Evolutionary conservation across 306 rosid species (phyloP).

Genomic region (Cajanus cajan): DNA sequence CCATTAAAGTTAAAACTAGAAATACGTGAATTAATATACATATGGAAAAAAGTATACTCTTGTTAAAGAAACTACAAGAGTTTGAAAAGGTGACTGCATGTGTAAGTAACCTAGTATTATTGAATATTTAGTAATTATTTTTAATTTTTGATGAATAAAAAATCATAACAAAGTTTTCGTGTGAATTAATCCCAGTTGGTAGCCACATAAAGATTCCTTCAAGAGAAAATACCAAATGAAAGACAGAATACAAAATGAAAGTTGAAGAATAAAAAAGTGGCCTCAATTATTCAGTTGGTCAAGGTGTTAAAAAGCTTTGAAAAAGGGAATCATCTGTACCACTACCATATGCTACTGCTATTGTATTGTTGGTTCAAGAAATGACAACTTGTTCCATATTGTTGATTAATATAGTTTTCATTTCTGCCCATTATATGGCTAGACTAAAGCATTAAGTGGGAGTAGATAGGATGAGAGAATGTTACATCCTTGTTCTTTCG

Average conservation of each 20-base stretch:
- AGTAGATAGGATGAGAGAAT: conserved; percentile 2
- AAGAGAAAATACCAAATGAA: background rate
- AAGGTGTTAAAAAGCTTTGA: background rate
- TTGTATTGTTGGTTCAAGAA: background rate
- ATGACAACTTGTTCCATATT: background rate
- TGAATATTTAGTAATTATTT: background rate
- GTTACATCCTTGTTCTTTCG: background rate
- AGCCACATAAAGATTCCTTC: background rate
- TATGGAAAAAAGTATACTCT: background rate
- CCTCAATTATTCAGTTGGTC: background rate
- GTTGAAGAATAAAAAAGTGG: background rate
- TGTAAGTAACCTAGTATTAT: background rate
- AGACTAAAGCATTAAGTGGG: background rate
- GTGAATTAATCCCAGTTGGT: background rate
- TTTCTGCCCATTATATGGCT: background rate
- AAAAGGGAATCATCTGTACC: background rate
- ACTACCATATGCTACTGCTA: background rate
- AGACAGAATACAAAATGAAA: background rate
- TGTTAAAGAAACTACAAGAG: background rate
- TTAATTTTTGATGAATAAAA: background rate
- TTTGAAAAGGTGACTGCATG: background rate
- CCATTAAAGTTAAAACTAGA: conserved; percentile 2
- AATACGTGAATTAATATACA: background rate
- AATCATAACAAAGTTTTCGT: background rate
- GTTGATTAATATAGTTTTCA: conserved; percentile 13